These are phyloP conservation scores for Venturia oleaginea DNA, from an alignment of 2,329 filamentous ascomycete species.

Conservation along the genomic window DNA sequence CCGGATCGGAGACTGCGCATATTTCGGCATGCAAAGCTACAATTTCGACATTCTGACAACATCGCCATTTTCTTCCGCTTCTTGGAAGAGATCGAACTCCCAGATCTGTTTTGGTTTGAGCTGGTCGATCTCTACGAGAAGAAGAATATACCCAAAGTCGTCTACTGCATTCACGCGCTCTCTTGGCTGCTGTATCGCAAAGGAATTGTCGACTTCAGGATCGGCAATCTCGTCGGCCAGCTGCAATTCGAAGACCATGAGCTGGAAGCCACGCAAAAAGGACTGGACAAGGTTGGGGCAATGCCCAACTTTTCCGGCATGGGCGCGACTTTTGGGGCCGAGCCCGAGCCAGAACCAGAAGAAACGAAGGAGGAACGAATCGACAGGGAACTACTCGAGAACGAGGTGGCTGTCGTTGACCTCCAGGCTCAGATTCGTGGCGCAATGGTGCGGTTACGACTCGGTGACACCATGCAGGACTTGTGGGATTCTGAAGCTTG, in stretches of 20 bases:
- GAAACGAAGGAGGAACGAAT: slow-evolving; percentile 89
- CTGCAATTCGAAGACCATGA: slow-evolving; percentile 97
- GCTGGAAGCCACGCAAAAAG: slow-evolving; percentile 92
- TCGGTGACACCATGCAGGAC: slow-evolving; percentile 76
- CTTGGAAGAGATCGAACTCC: slow-evolving; percentile 80
- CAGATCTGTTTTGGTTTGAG: slow-evolving; percentile 94
- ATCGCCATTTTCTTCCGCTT: slow-evolving; percentile 95
- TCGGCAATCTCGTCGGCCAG: slow-evolving; percentile 92
- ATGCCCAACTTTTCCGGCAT: slow-evolving; percentile 99
- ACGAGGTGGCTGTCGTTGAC: slow-evolving; percentile 62
- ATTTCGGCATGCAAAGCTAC: slow-evolving; percentile 74
- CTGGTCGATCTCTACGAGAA: slow-evolving; percentile 97
- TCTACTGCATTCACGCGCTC: slow-evolving; percentile 94
- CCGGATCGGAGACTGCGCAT: slow-evolving; percentile 69
- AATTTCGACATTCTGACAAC: slow-evolving; percentile 95
- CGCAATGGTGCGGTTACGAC: slow-evolving; percentile 63
- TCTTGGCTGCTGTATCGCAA: slow-evolving; percentile 97
- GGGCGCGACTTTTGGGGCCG: slow-evolving; percentile 88
- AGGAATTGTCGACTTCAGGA: slow-evolving; percentile 89
- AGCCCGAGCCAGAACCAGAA: slow-evolving; percentile 64
- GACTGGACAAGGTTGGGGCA: slow-evolving; percentile 87
- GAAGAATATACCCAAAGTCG: slow-evolving; percentile 98
- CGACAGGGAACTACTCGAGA: slow-evolving; percentile 69
- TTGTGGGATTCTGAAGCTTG: slow-evolving; percentile 79
- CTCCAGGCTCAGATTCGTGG: slow-evolving; percentile 82